Base-by-base conservation (phyloP, 352 stramenopile genomes). In the Phytophthora meadii region DNA sequence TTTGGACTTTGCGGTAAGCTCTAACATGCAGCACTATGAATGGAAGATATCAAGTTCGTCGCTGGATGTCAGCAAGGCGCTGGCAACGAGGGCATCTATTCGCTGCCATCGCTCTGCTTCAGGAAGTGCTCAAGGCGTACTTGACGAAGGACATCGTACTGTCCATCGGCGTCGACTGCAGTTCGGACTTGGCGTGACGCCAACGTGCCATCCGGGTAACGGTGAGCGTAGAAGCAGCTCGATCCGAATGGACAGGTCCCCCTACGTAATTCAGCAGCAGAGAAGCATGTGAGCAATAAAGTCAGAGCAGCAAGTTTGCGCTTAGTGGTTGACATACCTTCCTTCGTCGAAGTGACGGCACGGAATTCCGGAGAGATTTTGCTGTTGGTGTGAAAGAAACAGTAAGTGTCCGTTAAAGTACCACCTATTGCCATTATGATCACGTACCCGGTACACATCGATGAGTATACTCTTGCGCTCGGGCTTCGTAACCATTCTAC, bases 151-250 rank as follows among this genome's bases (percentile, higher is more conserved):
- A 90, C 82, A 60, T 90, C 82, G 68, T 92, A 90, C 32, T 92
- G 81, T 14, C 87, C 87, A 14, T 93, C 83, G 0, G 79, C 58
- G 59, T 95, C 83, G 10, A 92, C 68, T 2, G 82, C 84, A 7
- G 83, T 93, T 67, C 87, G 83, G 56, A 93, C 80, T 53, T 88
- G 50, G n/a, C 82, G 82, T 17, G 61, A 57, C 14, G 82, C 82
- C 36, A 89, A 62, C 11, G 78, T 84, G 28, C 88, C 88, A 22
- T 92, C 83, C 10, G 79, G 64, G 51, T 81, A 90, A 15, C 82
- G 79, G 50, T 96, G 88, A 34, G 83, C 84, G 70, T 95, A 96
- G 72, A 95, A 95, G 61, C 88, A 96, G 68, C 81, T 93, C 34
- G 82, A 87, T n/a, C 87, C 87, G 51, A 96, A 96, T 49, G 85